Conservation (phyloP, 345 rosid genomes). For the Citrus reticulata region DNA sequence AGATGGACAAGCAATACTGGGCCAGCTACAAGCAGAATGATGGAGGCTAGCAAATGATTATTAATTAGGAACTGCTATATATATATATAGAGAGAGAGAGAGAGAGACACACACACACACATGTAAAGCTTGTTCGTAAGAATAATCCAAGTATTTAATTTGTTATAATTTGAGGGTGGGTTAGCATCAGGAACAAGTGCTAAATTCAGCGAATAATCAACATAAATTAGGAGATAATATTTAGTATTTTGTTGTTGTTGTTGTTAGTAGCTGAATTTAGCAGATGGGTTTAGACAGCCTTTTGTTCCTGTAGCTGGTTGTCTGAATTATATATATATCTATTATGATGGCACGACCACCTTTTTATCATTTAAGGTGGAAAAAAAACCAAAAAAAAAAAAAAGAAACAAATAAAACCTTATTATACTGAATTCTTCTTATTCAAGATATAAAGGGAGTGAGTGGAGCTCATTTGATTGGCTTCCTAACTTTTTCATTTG, state of each 20-base stretch:
- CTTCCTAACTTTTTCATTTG: slow-evolving; percentile 17
- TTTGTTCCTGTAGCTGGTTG: slow-evolving; percentile 46
- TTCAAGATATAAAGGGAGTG: slow-evolving; percentile 17
- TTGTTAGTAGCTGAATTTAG: slow-evolving; percentile 38
- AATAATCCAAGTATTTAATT: background rate
- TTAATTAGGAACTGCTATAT: slow-evolving; percentile 20
- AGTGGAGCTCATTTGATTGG: slow-evolving; percentile 36
- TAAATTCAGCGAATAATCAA: slow-evolving; percentile 35
- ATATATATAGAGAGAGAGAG: no score
- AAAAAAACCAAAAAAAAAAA: background rate
- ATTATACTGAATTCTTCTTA: slow-evolving; percentile 18
- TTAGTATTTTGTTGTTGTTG: background rate
- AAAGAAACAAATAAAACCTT: slow-evolving; percentile 7
- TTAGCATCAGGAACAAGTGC: slow-evolving; percentile 54
- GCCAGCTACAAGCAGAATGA: slow-evolving; percentile 40
- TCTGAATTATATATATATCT: slow-evolving; percentile 5
- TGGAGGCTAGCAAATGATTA: slow-evolving; percentile 42
- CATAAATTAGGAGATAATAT: background rate
- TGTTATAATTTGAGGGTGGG: slow-evolving; percentile 10
- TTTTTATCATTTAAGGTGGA: background rate
- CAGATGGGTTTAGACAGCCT: slow-evolving; percentile 15
- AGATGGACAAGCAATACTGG: slow-evolving; percentile 30
- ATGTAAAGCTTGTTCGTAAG: background rate
- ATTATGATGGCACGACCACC: slow-evolving; percentile 1
- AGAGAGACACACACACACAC: background rate